These are phyloP conservation scores for Suillus alpinus DNA, from an alignment of 768 basidiomycete genomes.

Conservation along the genomic window DNA sequence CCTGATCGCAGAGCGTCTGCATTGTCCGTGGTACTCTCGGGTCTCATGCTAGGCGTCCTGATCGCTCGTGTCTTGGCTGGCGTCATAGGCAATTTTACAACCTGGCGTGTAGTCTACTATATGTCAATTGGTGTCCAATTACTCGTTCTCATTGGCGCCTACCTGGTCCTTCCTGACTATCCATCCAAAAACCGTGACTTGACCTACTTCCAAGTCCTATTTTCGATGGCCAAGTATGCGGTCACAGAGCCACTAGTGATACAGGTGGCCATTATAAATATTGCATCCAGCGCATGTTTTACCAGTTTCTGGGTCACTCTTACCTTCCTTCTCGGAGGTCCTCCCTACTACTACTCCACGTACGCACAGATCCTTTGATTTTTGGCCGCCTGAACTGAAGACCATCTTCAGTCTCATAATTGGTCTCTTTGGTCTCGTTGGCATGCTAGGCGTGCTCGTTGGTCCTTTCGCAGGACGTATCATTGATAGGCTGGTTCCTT, in stretches of 20 bases:
- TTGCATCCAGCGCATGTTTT: conserved; percentile 59
- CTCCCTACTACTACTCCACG: conserved; percentile 78
- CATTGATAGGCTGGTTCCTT: conserved; percentile 71
- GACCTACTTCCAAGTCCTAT: conserved; percentile 66
- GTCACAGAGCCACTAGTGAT: conserved; percentile 78
- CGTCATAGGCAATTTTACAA: conserved; percentile 66
- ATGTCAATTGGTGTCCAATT: conserved; percentile 71
- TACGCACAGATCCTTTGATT: conserved; percentile 20
- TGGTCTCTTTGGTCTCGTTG: conserved; percentile 73
- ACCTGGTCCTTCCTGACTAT: conserved; percentile 76
- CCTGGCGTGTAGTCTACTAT: conserved; percentile 78
- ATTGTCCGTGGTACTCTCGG: conserved; percentile 69
- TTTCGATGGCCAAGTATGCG: conserved; percentile 73
- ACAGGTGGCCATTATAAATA: conserved; percentile 61
- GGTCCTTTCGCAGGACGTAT: conserved; percentile 68
- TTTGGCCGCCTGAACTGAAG: background rate
- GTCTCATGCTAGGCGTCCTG: conserved; percentile 69
- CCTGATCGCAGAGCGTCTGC: conserved; percentile 70
- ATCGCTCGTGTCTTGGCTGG: conserved; percentile 74
- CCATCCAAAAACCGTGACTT: conserved; percentile 68
- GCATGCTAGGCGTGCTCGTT: conserved; percentile 65
- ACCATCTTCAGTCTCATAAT: conserved; percentile 44
- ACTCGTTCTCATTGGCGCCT: conserved; percentile 55
- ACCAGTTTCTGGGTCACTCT: conserved; percentile 69
- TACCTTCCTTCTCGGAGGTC: conserved; percentile 77